A percentile compares a stretch with the other conserved stretches of the same genome.
phyloP scores from a whole-genome alignment of 805 yeast genomes.

The Lachancea sp. region DNA sequence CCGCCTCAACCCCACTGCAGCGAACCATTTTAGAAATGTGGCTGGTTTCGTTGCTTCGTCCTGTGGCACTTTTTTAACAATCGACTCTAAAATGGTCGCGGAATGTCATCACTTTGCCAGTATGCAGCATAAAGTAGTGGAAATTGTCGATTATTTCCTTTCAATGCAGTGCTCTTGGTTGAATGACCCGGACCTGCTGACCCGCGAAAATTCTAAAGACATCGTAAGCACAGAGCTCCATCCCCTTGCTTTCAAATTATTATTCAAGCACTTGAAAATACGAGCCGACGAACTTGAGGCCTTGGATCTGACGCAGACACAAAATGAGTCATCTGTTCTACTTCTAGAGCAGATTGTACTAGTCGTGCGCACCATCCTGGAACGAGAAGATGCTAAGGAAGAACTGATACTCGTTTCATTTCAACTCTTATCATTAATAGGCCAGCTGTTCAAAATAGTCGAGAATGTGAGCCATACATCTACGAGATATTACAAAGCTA shows the following conservation, averaged over 20 bases:
- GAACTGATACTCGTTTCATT: slow-evolving; percentile 33
- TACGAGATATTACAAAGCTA: slow-evolving; percentile 26
- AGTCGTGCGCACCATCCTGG: slow-evolving; percentile 38
- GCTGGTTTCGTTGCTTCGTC: slow-evolving; percentile 70
- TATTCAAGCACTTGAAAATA: slow-evolving; percentile 41
- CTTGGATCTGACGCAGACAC: slow-evolving; percentile 19
- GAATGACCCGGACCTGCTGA: slow-evolving; percentile 43
- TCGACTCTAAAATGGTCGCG: slow-evolving; percentile 16
- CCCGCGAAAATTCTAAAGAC: slow-evolving; percentile 68
- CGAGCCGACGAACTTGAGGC: slow-evolving; percentile 32
- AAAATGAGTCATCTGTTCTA: slow-evolving; percentile 28
- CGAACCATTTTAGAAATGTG: slow-evolving; percentile 51
- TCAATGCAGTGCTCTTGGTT: slow-evolving; percentile 45
- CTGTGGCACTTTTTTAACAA: slow-evolving; percentile 52
- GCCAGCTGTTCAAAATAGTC: slow-evolving; percentile 26
- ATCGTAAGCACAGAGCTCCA: slow-evolving; percentile 61
- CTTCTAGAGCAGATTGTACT: slow-evolving; percentile 46
- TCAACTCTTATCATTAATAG: slow-evolving; percentile 32
- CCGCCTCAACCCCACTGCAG: slow-evolving; percentile 33
- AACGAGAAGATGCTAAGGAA: slow-evolving; percentile 28
- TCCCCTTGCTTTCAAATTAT: slow-evolving; percentile 46
- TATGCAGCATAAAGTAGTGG: slow-evolving; percentile 30
- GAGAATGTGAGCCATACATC: slow-evolving; percentile 22
- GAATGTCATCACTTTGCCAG: slow-evolving; percentile 12
- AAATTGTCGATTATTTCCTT: slow-evolving; percentile 42